These are phyloP conservation scores for Apiospora kogelbergensis DNA, from an alignment of 2,329 filamentous ascomycete species.

Conservation along the genomic window DNA sequence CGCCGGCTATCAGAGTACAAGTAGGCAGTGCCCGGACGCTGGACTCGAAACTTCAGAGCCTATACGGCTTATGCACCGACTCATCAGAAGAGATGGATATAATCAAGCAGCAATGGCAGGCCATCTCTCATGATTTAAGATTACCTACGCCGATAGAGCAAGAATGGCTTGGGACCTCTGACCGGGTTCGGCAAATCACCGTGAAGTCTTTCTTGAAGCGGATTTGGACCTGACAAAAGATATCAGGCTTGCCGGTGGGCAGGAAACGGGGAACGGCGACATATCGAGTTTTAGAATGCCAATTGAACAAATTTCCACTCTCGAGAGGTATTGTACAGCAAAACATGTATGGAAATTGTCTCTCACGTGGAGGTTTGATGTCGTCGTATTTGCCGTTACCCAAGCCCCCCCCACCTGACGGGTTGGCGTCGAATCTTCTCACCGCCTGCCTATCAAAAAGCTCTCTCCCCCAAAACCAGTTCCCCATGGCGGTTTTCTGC, in stretches of 20 bases:
- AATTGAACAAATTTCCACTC: no score
- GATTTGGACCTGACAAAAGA: neutral
- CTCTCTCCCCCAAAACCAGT: neutral
- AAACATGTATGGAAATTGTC: no score
- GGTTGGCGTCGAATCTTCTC: neutral
- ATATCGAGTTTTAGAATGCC: no score
- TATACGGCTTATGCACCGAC: neutral
- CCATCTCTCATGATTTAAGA: neutral
- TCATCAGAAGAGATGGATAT: neutral
- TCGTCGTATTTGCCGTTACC: no score
- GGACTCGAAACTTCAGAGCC: neutral
- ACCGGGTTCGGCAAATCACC: neutral
- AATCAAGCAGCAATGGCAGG: neutral
- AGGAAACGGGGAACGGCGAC: no score
- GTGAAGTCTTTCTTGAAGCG: neutral
- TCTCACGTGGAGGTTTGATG: no score
- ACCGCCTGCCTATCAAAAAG: constrained; percentile 1
- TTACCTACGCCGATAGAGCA: neutral
- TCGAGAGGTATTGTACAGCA: no score
- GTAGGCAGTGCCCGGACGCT: neutral
- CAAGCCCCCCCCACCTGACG: neutral
- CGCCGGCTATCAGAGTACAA: neutral
- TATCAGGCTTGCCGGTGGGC: no score
- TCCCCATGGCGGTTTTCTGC: neutral
- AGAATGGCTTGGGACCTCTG: neutral